Conservation (phyloP, 2,329 filamentous ascomycete genomes). For the Aspergillus spinulosporus region DNA sequence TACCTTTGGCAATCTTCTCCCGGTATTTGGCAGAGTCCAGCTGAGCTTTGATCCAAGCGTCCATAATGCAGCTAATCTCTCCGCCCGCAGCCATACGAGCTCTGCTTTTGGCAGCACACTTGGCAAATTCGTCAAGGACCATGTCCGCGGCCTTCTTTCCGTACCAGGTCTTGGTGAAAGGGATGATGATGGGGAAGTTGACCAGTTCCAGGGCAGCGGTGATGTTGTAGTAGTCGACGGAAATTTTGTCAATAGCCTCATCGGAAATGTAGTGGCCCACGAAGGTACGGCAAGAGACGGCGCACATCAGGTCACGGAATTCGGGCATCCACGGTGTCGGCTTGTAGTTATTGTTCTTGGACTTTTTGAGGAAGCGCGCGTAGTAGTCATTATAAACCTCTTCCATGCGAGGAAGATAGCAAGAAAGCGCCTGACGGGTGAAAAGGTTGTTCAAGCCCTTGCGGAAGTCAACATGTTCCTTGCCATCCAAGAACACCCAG, state of each 20-base stretch:
- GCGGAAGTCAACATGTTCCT: conserved; percentile 84
- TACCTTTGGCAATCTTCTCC: conserved; percentile 67
- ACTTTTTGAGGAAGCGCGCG: conserved; percentile 68
- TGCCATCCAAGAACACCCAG: conserved; percentile 91
- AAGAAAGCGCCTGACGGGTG: conserved; percentile 77
- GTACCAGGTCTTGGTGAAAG: conserved; percentile 86
- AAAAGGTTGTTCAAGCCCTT: conserved; percentile 87
- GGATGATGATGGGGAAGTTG: conserved; percentile 82
- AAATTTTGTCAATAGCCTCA: conserved; percentile 81
- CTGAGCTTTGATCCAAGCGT: conserved; percentile 82
- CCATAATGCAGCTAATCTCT: conserved; percentile 79
- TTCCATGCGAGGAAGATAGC: conserved; percentile 85
- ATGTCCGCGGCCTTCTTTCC: conserved; percentile 85
- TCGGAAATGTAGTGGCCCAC: conserved; percentile 87
- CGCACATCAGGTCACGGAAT: conserved; percentile 87
- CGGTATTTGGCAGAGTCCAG: conserved; percentile 74
- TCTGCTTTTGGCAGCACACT: conserved; percentile 83
- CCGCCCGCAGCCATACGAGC: conserved; percentile 78
- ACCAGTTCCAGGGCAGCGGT: conserved; percentile 88
- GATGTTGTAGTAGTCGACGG: conserved; percentile 88
- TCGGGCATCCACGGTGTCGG: conserved; percentile 76
- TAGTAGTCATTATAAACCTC: conserved; percentile 81
- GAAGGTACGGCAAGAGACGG: conserved; percentile 84
- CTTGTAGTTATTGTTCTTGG: conserved; percentile 65
- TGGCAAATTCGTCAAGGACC: conserved; percentile 77